Conservation (phyloP, 257 asterid genomes). For the Dorcoceras hygrometricum region DNA sequence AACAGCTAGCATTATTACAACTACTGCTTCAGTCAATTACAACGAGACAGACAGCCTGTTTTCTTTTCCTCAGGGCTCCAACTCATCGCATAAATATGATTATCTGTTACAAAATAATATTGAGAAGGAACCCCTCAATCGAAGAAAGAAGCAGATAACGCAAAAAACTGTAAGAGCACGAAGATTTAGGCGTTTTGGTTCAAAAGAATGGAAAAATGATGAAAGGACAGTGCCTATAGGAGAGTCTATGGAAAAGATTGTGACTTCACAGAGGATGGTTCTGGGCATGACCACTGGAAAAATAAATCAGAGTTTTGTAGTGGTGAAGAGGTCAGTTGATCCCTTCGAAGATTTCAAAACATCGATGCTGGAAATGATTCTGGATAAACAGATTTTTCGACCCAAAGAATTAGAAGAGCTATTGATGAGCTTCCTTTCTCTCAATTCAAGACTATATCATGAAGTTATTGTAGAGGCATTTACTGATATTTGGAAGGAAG, state of each 20-base stretch:
- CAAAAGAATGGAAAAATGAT: conserved; percentile 34
- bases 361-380: conserved; percentile 73
- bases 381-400: conserved; percentile 63
- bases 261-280: conserved; percentile 17
- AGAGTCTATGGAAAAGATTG: conserved; percentile 15
- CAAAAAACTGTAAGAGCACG: conserved; percentile 24
- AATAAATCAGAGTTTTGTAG: conserved; percentile 47
- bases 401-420: conserved; percentile 60
- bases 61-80: conserved; percentile 38
- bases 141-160: conserved; percentile 16
- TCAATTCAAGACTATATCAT: conserved; percentile 62
- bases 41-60: conserved; percentile 37
- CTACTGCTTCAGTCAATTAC: conserved; percentile 29
- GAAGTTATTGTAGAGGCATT: conserved; percentile 62
- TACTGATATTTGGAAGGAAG: conserved; percentile 52
- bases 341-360: conserved; percentile 81
- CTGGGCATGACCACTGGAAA: conserved; percentile 35
- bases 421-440: conserved; percentile 60
- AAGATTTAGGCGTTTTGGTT: conserved; percentile 27
- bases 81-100: conserved; percentile 28
- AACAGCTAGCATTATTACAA: conserved; percentile 22
- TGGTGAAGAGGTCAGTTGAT: conserved; percentile 63
- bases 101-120: conserved; percentile 2
- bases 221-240: conserved; percentile 3
- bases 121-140: conserved; percentile 13